phyloP scores from a whole-genome alignment of 2,329 filamentous ascomycete species.

The Exutisphaerella laricina region DNA sequence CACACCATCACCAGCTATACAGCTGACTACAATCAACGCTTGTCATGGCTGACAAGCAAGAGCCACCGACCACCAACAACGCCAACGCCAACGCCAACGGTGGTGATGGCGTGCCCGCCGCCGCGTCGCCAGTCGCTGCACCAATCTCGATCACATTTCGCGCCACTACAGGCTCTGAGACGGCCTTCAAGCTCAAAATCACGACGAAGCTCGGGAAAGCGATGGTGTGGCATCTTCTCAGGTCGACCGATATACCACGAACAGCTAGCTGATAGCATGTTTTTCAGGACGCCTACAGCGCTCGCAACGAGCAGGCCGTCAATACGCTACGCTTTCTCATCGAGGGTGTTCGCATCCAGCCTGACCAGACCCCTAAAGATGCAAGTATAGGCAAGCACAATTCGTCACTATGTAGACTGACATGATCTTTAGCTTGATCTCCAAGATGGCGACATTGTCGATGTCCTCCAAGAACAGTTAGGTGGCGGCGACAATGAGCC shows the following conservation, averaged over 20 bases:
- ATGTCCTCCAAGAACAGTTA: conserved; percentile 5
- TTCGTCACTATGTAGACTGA: conserved; percentile 2
- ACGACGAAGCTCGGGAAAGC: conserved; percentile 24
- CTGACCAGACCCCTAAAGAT: conserved; percentile 15
- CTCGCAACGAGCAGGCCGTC: conserved; percentile 11
- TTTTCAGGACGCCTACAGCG: conserved; percentile 13
- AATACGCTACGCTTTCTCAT: conserved; percentile 21
- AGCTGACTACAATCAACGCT: too few species aligned
- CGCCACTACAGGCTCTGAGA: conserved; percentile 15
- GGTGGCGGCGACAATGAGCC: neutral
- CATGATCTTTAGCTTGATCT: conserved; percentile 16
- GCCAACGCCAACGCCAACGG: neutral
- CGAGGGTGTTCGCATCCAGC: conserved; percentile 21
- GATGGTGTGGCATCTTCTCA: conserved; percentile 13
- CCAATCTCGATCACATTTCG: conserved; percentile 16
- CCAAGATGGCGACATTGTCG: conserved; percentile 23
- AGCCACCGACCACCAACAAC: neutral
- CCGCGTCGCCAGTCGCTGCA: neutral
- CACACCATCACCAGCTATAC: too few species aligned
- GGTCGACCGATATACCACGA: neutral
- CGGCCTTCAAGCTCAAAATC: conserved; percentile 24
- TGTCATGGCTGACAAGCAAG: neutral
- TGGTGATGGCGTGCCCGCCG: neutral
- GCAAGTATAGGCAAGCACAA: conserved; percentile 11
- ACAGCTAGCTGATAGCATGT: neutral